Conservation (phyloP, 805 yeast species). For the Saccharomycopsis capsularis region DNA sequence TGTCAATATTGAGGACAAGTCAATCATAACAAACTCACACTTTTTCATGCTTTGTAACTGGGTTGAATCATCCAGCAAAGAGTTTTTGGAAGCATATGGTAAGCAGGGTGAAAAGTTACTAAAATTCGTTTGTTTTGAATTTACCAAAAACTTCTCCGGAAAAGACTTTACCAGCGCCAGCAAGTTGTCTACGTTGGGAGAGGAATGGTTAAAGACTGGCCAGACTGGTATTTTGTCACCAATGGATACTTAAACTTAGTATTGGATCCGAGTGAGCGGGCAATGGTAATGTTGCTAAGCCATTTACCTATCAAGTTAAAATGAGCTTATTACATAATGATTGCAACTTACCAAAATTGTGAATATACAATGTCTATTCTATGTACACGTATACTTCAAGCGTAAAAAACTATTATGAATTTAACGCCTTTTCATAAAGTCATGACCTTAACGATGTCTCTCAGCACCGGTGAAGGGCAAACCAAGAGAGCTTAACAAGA, state of each 20-base stretch:
- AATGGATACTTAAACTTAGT: too few species aligned
- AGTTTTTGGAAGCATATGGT: slow-evolving; percentile 54
- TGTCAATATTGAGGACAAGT: slow-evolving; percentile 49
- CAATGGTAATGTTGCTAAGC: not conserved
- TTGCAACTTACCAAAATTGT: not conserved
- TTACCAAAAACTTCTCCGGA: slow-evolving; percentile 48
- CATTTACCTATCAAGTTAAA: too few species aligned
- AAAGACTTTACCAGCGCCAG: slow-evolving; percentile 69
- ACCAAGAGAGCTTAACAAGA: slow-evolving; percentile 73
- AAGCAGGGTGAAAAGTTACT: slow-evolving; percentile 63
- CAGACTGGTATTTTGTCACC: too few species aligned
- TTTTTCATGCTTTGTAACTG: slow-evolving; percentile 67
- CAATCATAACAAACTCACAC: slow-evolving; percentile 57
- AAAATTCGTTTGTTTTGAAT: slow-evolving; percentile 36
- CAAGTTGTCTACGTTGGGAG: slow-evolving; percentile 67
- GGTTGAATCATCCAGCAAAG: slow-evolving; percentile 81
- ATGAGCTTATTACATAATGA: not conserved
- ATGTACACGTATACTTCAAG: not conserved
- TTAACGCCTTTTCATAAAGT: not conserved
- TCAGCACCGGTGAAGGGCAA: slow-evolving; percentile 64
- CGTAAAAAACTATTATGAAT: too few species aligned
- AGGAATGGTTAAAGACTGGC: slow-evolving; percentile 61
- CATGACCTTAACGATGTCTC: slow-evolving; percentile 26
- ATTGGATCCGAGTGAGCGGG: not conserved
- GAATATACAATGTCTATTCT: not conserved